Evolutionary conservation across 2,329 filamentous ascomycete genomes (phyloP).

Genomic region (Cryphonectria parasitica): DNA sequence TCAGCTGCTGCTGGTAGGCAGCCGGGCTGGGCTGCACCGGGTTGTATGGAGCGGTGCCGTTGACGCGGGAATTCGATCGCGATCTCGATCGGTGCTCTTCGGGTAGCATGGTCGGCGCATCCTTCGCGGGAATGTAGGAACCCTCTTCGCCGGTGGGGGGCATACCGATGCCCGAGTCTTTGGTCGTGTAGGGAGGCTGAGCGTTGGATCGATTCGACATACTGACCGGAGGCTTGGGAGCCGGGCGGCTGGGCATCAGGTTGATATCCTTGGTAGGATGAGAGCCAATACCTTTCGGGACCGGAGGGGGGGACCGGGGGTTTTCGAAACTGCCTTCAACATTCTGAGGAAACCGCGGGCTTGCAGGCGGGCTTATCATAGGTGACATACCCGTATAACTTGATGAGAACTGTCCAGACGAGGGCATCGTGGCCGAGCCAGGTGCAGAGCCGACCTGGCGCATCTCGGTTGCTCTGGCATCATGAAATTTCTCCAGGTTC

Average conservation of each 20-base stretch:
- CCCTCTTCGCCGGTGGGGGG: slow-evolving; percentile 60
- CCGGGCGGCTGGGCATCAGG: slow-evolving; percentile 79
- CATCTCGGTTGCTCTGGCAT: slow-evolving; percentile 68
- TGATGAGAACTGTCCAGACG: slow-evolving; percentile 58
- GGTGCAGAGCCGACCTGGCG: slow-evolving; percentile 49
- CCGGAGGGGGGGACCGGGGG: slow-evolving; percentile 87
- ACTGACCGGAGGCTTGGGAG: slow-evolving; percentile 80
- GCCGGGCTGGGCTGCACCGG: slow-evolving; percentile 49
- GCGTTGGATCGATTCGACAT: slow-evolving; percentile 58
- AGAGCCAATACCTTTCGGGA: slow-evolving; percentile 64
- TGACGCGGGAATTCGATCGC: slow-evolving; percentile 66
- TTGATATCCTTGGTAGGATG: slow-evolving; percentile 58
- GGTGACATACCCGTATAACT: slow-evolving; percentile 63
- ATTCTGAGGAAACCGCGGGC: slow-evolving; percentile 84
- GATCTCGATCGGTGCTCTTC: slow-evolving; percentile 71
- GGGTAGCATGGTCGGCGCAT: slow-evolving; percentile 62
- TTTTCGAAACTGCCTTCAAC: slow-evolving; percentile 97
- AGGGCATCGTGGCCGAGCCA: slow-evolving; percentile 49
- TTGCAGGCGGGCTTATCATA: slow-evolving; percentile 77
- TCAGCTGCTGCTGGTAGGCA: slow-evolving; percentile 63
- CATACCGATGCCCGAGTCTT: slow-evolving; percentile 68
- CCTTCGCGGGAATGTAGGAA: slow-evolving; percentile 55
- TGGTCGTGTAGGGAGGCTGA: slow-evolving; percentile 60
- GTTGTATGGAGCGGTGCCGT: slow-evolving; percentile 49
- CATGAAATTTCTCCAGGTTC: slow-evolving; percentile 94